A percentile compares a stretch with the other conserved stretches of the same genome.
phyloP scores from a whole-genome alignment of 2,329 filamentous ascomycete species.

The Didymella pinodella region DNA sequence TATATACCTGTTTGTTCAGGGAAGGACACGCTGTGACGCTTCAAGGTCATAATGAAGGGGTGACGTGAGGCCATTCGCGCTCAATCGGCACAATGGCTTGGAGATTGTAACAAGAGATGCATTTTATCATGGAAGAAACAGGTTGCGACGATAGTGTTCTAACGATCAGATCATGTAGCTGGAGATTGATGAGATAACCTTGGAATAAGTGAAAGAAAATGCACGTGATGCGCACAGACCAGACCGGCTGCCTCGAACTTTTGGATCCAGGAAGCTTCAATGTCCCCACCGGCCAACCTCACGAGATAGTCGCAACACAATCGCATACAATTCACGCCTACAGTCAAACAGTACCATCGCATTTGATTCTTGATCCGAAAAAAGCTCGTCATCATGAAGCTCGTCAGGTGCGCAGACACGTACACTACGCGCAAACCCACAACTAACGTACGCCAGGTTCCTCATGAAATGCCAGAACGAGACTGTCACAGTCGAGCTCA shows the following conservation, averaged over 20 bases:
- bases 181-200: not conserved
- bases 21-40: not conserved
- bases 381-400: conserved; percentile 43
- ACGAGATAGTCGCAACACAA: conserved; percentile 24
- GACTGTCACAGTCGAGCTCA: conserved; percentile 97
- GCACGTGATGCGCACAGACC: conserved; percentile 10
- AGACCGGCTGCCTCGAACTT: conserved; percentile 31
- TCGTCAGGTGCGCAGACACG: conserved; percentile 41
- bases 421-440: conserved; percentile 2
- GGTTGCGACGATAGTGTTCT: not conserved
- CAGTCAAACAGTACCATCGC: not conserved
- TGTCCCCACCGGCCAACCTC: conserved; percentile 33
- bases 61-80: no score
- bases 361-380: not conserved
- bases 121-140: not conserved
- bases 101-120: not conserved
- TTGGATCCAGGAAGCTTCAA: conserved; percentile 28
- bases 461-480: conserved; percentile 99
- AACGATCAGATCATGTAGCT: not conserved
- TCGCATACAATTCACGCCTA: conserved; percentile 8
- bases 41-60: no score
- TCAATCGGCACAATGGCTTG: not conserved
- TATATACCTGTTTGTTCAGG: no score
- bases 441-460: conserved; percentile 69
- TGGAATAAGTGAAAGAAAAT: not conserved